Evolutionary conservation across 2,329 filamentous ascomycete genomes (phyloP).

Genomic region (Spiromastix sp.): DNA sequence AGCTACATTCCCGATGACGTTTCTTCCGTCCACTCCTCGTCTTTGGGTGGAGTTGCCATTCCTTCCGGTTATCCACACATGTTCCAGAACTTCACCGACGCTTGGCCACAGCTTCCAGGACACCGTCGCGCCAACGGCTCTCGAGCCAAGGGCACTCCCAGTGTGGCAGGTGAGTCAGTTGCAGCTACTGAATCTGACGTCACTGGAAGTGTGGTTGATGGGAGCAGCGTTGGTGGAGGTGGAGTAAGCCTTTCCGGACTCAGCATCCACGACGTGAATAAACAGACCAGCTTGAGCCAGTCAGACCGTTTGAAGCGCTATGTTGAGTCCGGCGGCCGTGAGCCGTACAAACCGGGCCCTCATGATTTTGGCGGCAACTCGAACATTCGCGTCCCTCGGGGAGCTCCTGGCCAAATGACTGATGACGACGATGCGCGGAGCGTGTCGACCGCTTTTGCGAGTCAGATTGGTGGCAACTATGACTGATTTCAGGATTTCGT

Average conservation of each 20-base stretch:
- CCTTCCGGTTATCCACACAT: conserved; percentile 80
- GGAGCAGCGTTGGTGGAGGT: conserved; percentile 63
- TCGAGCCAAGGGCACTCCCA: conserved; percentile 59
- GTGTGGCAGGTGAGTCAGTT: conserved; percentile 83
- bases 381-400: conserved; percentile 38
- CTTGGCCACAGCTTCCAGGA: conserved; percentile 75
- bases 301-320: conserved; percentile 91
- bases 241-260: conserved; percentile 84
- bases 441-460: conserved; percentile 91
- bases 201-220: conserved; percentile 65
- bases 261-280: conserved; percentile 59
- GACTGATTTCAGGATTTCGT: conserved; percentile 36
- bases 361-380: conserved; percentile 53
- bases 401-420: conserved; percentile 29
- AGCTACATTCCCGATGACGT: conserved; percentile 97
- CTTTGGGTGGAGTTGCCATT: conserved; percentile 74
- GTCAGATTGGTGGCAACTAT: conserved; percentile 67
- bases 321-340: conserved; percentile 71
- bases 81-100: conserved; percentile 88
- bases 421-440: conserved; percentile 92
- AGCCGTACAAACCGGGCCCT: conserved; percentile 40
- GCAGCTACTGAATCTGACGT: conserved; percentile 85
- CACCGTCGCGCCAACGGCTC: conserved; percentile 53
- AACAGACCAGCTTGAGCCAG: conserved; percentile 65
- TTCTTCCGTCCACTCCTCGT: conserved; percentile 87